These are phyloP conservation scores for Phytophthora boehmeriae DNA, from an alignment of 352 stramenopile species.

Conservation along the genomic window DNA sequence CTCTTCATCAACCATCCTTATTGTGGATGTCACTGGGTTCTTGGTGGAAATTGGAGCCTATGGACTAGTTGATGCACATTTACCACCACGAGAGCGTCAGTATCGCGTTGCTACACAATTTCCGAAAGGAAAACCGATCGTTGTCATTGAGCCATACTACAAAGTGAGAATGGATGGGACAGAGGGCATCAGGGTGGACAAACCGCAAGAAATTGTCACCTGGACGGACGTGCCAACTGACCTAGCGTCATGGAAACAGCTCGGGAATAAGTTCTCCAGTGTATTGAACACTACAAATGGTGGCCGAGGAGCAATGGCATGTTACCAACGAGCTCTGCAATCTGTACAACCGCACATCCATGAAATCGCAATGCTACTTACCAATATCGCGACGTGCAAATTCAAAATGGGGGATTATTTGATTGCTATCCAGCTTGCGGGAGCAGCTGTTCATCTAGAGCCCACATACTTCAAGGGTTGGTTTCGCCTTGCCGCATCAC, in stretches of 20 bases:
- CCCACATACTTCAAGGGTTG: slow-evolving; percentile 27
- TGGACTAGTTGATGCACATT: slow-evolving; percentile 18
- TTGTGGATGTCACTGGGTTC: slow-evolving; percentile 34
- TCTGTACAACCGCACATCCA: slow-evolving; percentile 7
- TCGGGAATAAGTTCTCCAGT: slow-evolving; percentile 33
- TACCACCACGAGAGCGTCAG: slow-evolving; percentile 19
- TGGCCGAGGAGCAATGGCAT: slow-evolving; percentile 19
- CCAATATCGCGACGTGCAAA: slow-evolving; percentile 27
- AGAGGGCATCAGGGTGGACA: slow-evolving; percentile 24
- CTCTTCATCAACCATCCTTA: slow-evolving; percentile 19
- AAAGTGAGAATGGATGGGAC: slow-evolving; percentile 32
- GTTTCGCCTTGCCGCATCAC: slow-evolving; percentile 19
- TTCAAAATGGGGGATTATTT: slow-evolving; percentile 22
- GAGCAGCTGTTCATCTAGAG: slow-evolving; percentile 21
- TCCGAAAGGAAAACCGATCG: slow-evolving; percentile 25
- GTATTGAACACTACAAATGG: slow-evolving; percentile 14
- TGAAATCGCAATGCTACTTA: slow-evolving; percentile 20
- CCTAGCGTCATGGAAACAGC: slow-evolving; percentile 26
- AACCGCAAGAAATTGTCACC: slow-evolving; percentile 15
- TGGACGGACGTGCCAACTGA: slow-evolving; percentile 28
- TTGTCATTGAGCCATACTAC: slow-evolving; percentile 40
- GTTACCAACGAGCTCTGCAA: slow-evolving; percentile 25
- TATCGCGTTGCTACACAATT: slow-evolving; percentile 15
- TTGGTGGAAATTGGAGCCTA: slow-evolving; percentile 40
- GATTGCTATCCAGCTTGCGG: slow-evolving; percentile 24